phyloP scores from a whole-genome alignment of 2,329 filamentous ascomycete species.

The Hypoxylon sp. region DNA sequence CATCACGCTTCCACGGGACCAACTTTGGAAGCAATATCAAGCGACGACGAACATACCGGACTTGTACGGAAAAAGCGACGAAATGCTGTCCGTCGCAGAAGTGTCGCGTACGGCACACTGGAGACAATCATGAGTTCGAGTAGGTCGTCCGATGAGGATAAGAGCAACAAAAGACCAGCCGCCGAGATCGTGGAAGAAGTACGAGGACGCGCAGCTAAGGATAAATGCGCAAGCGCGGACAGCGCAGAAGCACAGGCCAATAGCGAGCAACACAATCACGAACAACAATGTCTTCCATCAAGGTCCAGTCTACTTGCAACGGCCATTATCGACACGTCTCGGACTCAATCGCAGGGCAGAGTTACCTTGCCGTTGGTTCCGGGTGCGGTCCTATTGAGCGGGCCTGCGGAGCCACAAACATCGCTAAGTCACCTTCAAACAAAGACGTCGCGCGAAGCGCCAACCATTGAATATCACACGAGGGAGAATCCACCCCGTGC shows the following conservation, averaged over 20 bases:
- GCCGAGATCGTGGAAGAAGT: constrained; percentile 67
- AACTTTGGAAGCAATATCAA: constrained; percentile 68
- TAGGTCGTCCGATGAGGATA: constrained; percentile 72
- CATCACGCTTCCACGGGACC: constrained; percentile 58
- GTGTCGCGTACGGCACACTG: constrained; percentile 70
- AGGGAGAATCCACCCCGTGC: constrained; percentile 46
- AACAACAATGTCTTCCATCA: constrained; percentile 48
- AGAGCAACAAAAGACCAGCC: constrained; percentile 70
- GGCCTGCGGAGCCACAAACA: constrained; percentile 69
- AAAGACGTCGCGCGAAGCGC: constrained; percentile 52
- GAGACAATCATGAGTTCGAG: constrained; percentile 77
- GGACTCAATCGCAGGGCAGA: constrained; percentile 49
- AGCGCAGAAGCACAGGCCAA: constrained; percentile 48
- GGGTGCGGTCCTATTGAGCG: constrained; percentile 62
- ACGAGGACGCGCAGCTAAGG: constrained; percentile 59
- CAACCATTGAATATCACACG: constrained; percentile 40
- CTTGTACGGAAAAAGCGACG: constrained; percentile 57
- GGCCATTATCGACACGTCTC: constrained; percentile 60
- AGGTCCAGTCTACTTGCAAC: constrained; percentile 61
- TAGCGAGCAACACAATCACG: constrained; percentile 40
- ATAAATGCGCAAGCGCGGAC: constrained; percentile 50
- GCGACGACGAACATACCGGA: constrained; percentile 65
- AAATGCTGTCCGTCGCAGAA: constrained; percentile 59
- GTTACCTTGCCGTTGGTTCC: constrained; percentile 52
- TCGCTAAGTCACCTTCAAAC: constrained; percentile 65